phyloP scores from a whole-genome alignment of 1,284 basidiomycete genomes.

The Stygiomarasmius scandens region DNA sequence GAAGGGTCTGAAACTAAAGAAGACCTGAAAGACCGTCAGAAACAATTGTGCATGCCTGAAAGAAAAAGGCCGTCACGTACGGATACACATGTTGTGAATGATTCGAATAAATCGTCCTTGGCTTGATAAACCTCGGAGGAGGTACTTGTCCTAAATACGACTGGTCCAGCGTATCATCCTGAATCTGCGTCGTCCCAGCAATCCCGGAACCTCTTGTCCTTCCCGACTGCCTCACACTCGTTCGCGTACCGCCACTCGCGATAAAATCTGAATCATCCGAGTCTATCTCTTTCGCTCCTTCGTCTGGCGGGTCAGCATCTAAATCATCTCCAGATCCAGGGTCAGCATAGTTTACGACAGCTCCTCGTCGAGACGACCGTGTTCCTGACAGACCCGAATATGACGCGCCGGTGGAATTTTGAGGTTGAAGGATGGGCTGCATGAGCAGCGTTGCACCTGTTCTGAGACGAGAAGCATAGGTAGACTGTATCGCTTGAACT shows the following conservation, averaged over 20 bases:
- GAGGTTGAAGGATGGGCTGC: conserved; percentile 72
- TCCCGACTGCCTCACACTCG: conserved; percentile 36
- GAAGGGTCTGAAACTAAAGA: conserved; percentile 39
- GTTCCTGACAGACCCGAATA: too few relatives aligned
- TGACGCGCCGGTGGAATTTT: too few relatives aligned
- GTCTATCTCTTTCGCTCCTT: conserved; percentile 76
- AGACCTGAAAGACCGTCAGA: conserved; percentile 74
- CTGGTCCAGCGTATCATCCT: conserved; percentile 65
- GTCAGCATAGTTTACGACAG: conserved; percentile 86
- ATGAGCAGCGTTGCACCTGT: conserved; percentile 90
- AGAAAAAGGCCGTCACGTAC: conserved; percentile 41
- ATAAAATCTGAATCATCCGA: conserved; percentile 72
- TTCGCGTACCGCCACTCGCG: conserved; percentile 45
- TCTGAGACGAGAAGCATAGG: conserved; percentile 90
- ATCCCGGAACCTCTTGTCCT: conserved; percentile 10
- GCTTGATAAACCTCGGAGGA: conserved; percentile 76
- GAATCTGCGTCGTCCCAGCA: conserved; percentile 2
- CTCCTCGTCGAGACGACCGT: conserved; percentile 55
- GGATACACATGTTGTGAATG: conserved; percentile 61
- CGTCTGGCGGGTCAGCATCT: conserved; percentile 54
- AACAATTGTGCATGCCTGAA: conserved; percentile 36
- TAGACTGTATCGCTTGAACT: conserved; percentile 78
- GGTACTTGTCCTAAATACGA: conserved; percentile 89
- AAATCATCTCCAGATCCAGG: conserved; percentile 82
- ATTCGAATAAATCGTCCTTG: conserved; percentile 56